Conservation (phyloP, 345 rosid species). For the Eucalyptus guilfoylei region DNA sequence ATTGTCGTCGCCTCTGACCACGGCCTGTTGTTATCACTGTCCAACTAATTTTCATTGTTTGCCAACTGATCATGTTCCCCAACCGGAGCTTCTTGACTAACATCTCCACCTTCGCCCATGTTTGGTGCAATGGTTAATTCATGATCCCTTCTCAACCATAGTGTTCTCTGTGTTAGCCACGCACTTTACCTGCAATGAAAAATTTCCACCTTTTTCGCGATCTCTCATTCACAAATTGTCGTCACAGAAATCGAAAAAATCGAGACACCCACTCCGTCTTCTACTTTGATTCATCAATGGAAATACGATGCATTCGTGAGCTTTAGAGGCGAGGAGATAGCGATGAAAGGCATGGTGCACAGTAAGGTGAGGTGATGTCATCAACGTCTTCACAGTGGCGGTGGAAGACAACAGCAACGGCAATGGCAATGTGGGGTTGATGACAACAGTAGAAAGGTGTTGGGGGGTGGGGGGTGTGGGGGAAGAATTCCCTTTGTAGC, state of each 20-base stretch:
- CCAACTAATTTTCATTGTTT: background rate
- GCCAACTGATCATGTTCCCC: too few relatives aligned
- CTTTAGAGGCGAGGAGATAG: background rate
- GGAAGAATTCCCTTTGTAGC: background rate
- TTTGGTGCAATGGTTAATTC: too few relatives aligned
- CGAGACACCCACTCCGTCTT: background rate
- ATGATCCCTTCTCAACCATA: background rate
- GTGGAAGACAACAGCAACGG: background rate
- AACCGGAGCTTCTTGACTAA: too few relatives aligned
- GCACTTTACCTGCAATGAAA: background rate
- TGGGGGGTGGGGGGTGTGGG: too few relatives aligned
- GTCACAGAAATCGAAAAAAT: background rate
- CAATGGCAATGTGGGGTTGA: background rate
- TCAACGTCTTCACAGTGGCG: background rate
- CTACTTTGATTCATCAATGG: background rate
- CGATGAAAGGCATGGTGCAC: background rate
- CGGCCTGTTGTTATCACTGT: rapidly evolving
- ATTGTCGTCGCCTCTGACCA: background rate
- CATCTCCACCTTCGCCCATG: too few relatives aligned
- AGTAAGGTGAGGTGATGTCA: background rate
- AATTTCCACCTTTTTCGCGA: background rate
- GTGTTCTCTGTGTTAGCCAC: background rate
- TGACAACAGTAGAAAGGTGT: background rate
- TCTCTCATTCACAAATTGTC: background rate
- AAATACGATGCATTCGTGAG: background rate